Conservation (phyloP, 164 flowering plant species). For the Aristolochia fimbriata region DNA sequence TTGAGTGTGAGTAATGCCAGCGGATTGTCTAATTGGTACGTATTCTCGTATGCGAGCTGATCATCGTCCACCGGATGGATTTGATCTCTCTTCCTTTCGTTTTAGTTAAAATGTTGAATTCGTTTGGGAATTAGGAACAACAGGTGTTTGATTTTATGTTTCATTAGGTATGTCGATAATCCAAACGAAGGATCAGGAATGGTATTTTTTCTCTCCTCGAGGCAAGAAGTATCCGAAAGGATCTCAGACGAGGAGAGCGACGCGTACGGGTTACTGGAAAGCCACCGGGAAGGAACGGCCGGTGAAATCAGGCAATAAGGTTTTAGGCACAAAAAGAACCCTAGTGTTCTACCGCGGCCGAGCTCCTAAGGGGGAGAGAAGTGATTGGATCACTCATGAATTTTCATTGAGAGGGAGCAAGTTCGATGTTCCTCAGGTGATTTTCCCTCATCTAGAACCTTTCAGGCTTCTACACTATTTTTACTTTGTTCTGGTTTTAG, state of each 20-base stretch:
- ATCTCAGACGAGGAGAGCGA: constrained; percentile 4
- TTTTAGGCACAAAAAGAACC: constrained; percentile 9
- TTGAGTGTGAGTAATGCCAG: background rate
- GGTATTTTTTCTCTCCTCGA: constrained; percentile 9
- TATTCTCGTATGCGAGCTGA: too few relatives aligned
- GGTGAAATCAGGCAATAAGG: constrained; percentile 3
- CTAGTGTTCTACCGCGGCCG: constrained; percentile 12
- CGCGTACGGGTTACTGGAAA: constrained; percentile 11
- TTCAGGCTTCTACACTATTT: too few relatives aligned
- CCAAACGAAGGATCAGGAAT: constrained; percentile 3
- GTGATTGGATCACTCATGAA: constrained; percentile 12
- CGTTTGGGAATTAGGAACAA: background rate
- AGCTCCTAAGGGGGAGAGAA: constrained; percentile 10
- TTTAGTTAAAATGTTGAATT: background rate
- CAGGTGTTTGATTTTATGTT: background rate
- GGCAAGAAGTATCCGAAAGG: constrained; percentile 11
- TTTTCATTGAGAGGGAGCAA: constrained; percentile 5
- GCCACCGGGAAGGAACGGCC: constrained; percentile 10
- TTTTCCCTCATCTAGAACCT: background rate
- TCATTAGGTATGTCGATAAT: constrained; percentile 6
- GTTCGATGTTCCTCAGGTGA: constrained; percentile 7
- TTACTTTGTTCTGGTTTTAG: too few relatives aligned
- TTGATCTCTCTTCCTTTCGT: background rate
- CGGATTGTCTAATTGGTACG: background rate
- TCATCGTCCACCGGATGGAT: too few relatives aligned